Evolutionary conservation across 192 early-diverging fungal genomes (phyloP).

Genomic region (Phycomyces nitens): DNA sequence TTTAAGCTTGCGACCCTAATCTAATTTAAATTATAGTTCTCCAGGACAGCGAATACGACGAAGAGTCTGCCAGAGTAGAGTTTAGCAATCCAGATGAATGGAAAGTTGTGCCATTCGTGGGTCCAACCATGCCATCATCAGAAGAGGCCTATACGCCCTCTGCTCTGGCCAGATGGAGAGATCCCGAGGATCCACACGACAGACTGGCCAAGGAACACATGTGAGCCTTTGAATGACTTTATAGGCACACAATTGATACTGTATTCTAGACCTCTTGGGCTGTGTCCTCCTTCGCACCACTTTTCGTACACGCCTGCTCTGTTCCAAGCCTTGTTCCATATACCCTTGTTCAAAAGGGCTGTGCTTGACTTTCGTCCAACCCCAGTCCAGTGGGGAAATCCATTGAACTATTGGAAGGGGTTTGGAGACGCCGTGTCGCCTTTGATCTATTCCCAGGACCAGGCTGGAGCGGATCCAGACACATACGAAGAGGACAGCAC

Average conservation of each 20-base stretch:
- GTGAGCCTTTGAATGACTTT: constrained; percentile 2
- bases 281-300: constrained; percentile 24
- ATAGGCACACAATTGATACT: neutral
- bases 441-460: neutral
- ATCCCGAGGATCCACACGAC: constrained; percentile 21
- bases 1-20: no score
- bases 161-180: constrained; percentile 28
- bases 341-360: constrained; percentile 31
- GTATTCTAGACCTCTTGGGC: constrained; percentile 31
- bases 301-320: constrained; percentile 28
- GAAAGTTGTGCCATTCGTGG: constrained; percentile 20
- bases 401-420: constrained; percentile 40
- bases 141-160: neutral
- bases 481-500: neutral
- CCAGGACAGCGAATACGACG: neutral
- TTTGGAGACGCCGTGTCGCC: constrained; percentile 17
- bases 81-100: neutral
- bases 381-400: constrained; percentile 30
- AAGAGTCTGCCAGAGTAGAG: neutral
- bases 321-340: constrained; percentile 41
- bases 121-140: neutral
- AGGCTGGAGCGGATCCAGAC: neutral
- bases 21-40: neutral
- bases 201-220: constrained; percentile 1
- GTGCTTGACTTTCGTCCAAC: constrained; percentile 34